phyloP scores from a whole-genome alignment of 2,329 filamentous ascomycete genomes.

The Corynespora cassiicola region DNA sequence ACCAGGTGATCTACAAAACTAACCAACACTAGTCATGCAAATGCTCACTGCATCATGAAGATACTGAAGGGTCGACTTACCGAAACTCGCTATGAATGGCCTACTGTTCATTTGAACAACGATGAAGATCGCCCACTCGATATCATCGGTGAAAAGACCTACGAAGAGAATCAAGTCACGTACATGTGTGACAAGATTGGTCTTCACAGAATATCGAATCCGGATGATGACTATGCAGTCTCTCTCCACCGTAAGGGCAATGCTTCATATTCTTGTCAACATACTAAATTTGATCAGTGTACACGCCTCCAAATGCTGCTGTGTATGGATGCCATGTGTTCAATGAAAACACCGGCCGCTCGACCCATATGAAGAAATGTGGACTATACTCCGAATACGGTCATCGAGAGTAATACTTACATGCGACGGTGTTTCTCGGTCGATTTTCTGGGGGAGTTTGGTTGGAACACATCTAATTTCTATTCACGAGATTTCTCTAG shows the following conservation, averaged over 20 bases:
- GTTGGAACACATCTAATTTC: too few species aligned
- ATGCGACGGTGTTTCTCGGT: neutral
- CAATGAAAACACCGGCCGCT: conserved; percentile 71
- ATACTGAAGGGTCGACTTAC: conserved; percentile 78
- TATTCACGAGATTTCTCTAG: too few species aligned
- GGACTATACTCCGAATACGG: conserved; percentile 44
- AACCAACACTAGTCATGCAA: conserved; percentile 52
- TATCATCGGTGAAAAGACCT: conserved; percentile 71
- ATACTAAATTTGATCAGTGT: conserved; percentile 56
- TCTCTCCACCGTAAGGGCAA: conserved; percentile 73
- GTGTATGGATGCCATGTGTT: conserved; percentile 83
- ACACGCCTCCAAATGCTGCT: conserved; percentile 88
- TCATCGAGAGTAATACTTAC: neutral
- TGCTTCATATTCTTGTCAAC: conserved; percentile 12
- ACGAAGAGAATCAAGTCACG: conserved; percentile 75
- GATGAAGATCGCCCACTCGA: conserved; percentile 61
- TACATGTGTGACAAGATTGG: conserved; percentile 93
- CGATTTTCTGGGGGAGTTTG: too few species aligned
- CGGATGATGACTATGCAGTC: conserved; percentile 76
- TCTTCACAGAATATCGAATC: conserved; percentile 82
- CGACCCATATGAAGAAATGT: conserved; percentile 34
- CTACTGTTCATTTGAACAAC: conserved; percentile 56
- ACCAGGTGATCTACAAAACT: too few species aligned
- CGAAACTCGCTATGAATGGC: conserved; percentile 83
- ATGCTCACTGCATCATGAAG: conserved; percentile 92